Evolutionary conservation across 192 early-diverging fungal genomes (phyloP).

Genomic region (Phlyctochytrium planicorne): DNA sequence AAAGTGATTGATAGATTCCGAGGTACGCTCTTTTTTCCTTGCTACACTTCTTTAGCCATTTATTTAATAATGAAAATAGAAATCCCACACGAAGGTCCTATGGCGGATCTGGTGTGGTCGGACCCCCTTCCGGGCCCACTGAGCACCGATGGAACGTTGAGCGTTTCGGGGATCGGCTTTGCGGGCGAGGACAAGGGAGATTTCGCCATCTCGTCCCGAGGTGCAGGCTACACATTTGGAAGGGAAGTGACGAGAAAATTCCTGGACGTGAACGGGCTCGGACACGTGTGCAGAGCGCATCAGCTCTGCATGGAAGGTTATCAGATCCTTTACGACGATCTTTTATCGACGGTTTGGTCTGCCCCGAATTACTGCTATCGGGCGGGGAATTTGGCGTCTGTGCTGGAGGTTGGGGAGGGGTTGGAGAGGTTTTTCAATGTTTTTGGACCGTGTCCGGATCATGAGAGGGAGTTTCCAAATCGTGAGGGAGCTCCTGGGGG

Average conservation of each 20-base stretch:
- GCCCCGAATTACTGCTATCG: conserved; percentile 99
- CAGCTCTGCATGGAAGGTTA: conserved; percentile 91
- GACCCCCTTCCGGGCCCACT: too few relatives aligned
- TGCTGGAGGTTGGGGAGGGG: conserved; percentile 99
- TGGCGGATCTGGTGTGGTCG: conserved; percentile 96
- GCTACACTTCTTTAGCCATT: too few relatives aligned
- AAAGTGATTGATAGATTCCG: conserved; percentile 92
- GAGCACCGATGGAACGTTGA: too few relatives aligned
- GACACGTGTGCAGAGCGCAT: conserved; percentile 96
- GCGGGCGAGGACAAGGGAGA: conserved; percentile 77
- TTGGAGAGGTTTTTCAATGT: conserved; percentile 50
- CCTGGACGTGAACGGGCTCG: conserved; percentile 91
- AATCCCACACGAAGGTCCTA: conserved; percentile 96
- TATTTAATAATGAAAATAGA: too few relatives aligned
- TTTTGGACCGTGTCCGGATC: conserved; percentile 29
- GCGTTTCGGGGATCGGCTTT: too few relatives aligned
- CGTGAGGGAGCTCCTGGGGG: too few relatives aligned
- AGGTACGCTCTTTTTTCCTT: too few relatives aligned
- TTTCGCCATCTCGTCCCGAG: conserved; percentile 94
- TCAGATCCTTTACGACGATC: too few relatives aligned
- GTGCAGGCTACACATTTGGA: conserved; percentile 98
- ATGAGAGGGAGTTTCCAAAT: too few relatives aligned
- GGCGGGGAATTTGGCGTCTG: conserved; percentile 98
- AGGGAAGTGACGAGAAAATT: conserved; percentile 76
- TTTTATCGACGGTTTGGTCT: conserved; percentile 1